Base-by-base conservation (phyloP, 805 yeast species). In the Blastobotrys parvus region DNA sequence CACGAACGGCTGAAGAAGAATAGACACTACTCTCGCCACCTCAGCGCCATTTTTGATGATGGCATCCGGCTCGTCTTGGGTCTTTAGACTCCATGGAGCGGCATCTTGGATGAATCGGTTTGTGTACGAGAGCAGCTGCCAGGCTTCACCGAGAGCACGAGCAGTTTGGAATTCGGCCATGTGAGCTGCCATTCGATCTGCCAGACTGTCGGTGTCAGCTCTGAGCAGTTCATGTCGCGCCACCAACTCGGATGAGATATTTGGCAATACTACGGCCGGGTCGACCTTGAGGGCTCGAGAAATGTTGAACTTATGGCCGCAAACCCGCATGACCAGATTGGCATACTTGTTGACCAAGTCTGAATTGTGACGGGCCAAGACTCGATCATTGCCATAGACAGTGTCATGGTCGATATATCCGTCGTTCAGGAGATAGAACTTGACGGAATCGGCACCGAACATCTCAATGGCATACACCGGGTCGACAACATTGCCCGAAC, bases 401-500 rank as follows among this genome's bases (percentile, higher is more conserved):
- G 89, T 77, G 62, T 92, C 98, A 22, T 74, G 70, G 20, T 76
- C 81, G 27, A 92, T 62, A 30, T 79, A 78, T 1, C 95, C 81
- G 57, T 81, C 81, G 52, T 81, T 84, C 62, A 81, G 71, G 45
- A 92, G 63, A 57, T 79, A 87, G 62, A 85, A 79, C 48, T 96
- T 69, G 34, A 88, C 63, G 2, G 62, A 46, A 39, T 67, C 71
- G 0, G 84, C 60, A 0, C 88, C 95, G 54, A 82, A 85, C 34
- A 69, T 60, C 0, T 74, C 68, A 18, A 76, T 67, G 23, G 81
- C 69, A n/a, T 66, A 74, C 16, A 83, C 57, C 0, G 98, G 98
- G 55, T 92, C 97, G 3, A 90, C 94, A 7, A 90, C 97, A 58
- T 92, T 92, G 0, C 97, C 96, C 43, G 79, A 65, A 44, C 94